Evolutionary conservation across 805 yeast genomes (phyloP), one percentile per base, ranked within the genome.

Genomic region (Metschnikowia baotianmanensis): DNA sequence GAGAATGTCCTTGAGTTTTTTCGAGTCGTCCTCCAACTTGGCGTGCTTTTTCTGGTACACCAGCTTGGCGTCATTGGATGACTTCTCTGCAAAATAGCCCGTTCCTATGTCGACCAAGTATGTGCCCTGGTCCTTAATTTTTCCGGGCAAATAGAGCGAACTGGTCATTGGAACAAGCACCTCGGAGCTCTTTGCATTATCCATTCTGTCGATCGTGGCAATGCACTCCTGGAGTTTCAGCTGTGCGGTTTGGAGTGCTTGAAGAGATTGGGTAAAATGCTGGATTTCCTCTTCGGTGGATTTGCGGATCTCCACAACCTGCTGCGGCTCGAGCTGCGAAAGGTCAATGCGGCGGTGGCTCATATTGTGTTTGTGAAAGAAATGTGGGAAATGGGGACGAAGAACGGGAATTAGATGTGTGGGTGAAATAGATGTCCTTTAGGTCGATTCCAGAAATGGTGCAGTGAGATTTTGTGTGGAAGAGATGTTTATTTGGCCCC

Each of bases 101-200:
- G 99, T 93, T 24, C 99, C 99, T 19, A 93, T 82, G 58, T 93
- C 99, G 8, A 93, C 96, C 59, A 93, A 70, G 54, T 83, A 93
- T 43, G 75, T 80, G 45, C 82, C 75, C 37, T 74, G 74, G 43
- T 83, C 78, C 31, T 72, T 70, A 37, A 86, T 74, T 39, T 70
- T 76, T 2, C 98, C 99, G 4, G 96, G 96, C 20, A 93, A 83
- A 52, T 93, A 93, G 29, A 93, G 67, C 0, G 96, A 87, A 15
- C 89, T 74, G 0, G 98, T 87, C 46, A 95, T 72, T 5, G 99
- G 99, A 1, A 93, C 87, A 47, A 93, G 68, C 16, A 91, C 60
- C 24, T 78, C 76, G 33, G 74, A 65, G 1, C 72, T 66, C 27
- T 43, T 43, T 15, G 61, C 46, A 16, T 43, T 40, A 42, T 74